Conservation (phyloP, 1,139 yeast species). For the Hemisphaericaspora xylanilytica region DNA sequence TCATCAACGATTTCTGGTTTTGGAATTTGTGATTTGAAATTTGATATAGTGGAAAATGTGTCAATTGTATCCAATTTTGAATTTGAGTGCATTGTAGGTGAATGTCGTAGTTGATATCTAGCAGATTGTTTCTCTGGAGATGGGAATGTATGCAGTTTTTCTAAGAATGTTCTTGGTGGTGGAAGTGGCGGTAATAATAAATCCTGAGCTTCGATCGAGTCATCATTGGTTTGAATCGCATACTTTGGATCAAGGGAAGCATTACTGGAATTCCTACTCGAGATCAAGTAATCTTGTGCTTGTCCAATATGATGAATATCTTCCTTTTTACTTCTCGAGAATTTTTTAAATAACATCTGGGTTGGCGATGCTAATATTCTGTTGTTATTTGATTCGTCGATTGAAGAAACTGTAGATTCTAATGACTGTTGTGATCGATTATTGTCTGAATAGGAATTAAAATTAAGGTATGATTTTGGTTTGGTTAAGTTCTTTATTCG, state of each 20-base stretch:
- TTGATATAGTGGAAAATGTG: slow-evolving; percentile 33
- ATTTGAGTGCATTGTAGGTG: slow-evolving; percentile 13
- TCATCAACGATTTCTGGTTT: slow-evolving; percentile 34
- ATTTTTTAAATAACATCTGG: not conserved
- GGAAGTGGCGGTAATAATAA: slow-evolving; percentile 22
- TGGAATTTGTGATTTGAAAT: slow-evolving; percentile 36
- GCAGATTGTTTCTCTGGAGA: not conserved
- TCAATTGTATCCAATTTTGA: slow-evolving; percentile 20
- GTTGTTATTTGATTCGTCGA: not conserved
- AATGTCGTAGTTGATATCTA: slow-evolving; percentile 3
- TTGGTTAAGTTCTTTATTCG: slow-evolving; percentile 23
- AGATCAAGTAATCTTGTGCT: not conserved
- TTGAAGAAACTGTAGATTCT: not conserved
- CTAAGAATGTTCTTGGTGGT: slow-evolving; percentile 3
- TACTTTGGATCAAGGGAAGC: not conserved
- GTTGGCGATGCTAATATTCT: not conserved
- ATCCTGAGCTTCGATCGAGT: slow-evolving; percentile 18
- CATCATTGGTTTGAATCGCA: not conserved
- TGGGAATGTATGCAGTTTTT: slow-evolving; percentile 1
- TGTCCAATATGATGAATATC: not conserved
- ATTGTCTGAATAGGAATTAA: slow-evolving; percentile 12
- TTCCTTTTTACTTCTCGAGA: not conserved
- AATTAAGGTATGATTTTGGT: slow-evolving; percentile 22
- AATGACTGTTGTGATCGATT: not conserved
- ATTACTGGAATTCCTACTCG: not conserved